Base-by-base conservation (phyloP, 179 eudicot species). In the Corrigiola litoralis region DNA sequence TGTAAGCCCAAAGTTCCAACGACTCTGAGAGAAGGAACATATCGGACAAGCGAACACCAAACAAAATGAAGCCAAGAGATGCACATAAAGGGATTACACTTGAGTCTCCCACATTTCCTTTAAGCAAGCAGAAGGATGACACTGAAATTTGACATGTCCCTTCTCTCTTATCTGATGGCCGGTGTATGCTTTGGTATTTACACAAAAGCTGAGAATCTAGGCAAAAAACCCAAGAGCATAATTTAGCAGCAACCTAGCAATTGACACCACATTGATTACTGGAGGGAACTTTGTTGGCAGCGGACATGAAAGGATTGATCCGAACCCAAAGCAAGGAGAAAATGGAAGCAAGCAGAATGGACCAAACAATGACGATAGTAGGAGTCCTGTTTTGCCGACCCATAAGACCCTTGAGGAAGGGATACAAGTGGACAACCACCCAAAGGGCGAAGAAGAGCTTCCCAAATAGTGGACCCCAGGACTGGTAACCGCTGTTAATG, bases 281-380 rank as follows among this genome's bases (percentile, higher is more conserved):
- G 12, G 83, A 36, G 8, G 83, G 42, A 27, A 9, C 6, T 42
- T 70, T 77, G 47, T 79, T 49, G 5, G 81, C 64, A 10, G 72
- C 83, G 0, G 83, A 57, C 11, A 81, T 74, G 73, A 90, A 90
- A 0, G 95, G 96, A 70, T 85, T 81, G 44, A 90, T 82, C 48
- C 95, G 81, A 14, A 87, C 95, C 97, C 97, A 90, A 4, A 90
- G 76, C 70, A 90, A 68, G 20, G 96, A 89, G 85, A 89, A 89
- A 49, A 89, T 87, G 41, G 95, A 89, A 33, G 96, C 96, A 1
- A 90, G 86, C 4, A 87, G 80, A 18, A 90, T 80, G 25, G 95
- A 87, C 97, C 95, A 90, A 31, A 90, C 95, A 37, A 90, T 82
- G 48, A 90, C 89, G 11, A 90, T 90, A 41, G 97, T 90, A 1